phyloP scores from a whole-genome alignment of 2,329 filamentous ascomycete species.

The Cryoendolithus antarcticus region DNA sequence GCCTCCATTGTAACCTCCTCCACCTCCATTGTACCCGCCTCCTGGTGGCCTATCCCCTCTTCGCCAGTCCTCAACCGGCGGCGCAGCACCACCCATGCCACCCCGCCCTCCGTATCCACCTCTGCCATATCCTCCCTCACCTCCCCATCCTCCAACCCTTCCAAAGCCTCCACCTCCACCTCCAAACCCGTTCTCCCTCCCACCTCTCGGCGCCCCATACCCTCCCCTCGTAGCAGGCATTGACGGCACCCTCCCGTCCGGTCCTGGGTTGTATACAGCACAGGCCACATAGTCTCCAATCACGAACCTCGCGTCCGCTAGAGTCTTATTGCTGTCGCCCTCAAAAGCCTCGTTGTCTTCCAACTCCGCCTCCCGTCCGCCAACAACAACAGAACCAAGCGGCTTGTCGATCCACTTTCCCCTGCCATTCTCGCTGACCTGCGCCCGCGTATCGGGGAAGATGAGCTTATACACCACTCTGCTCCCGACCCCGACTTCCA shows the following conservation, averaged over 20 bases:
- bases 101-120: conserved; percentile 13
- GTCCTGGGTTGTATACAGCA: conserved; percentile 62
- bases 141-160: conserved; percentile 7
- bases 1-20: neutral
- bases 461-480: conserved; percentile 79
- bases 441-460: conserved; percentile 57
- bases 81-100: conserved; percentile 15
- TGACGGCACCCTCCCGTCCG: conserved; percentile 62
- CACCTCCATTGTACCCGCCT: conserved; percentile 13
- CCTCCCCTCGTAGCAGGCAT: conserved; percentile 36
- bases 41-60: conserved; percentile 26
- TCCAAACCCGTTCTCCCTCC: conserved; percentile 18
- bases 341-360: conserved; percentile 24
- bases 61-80: conserved; percentile 26
- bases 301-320: conserved; percentile 68
- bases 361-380: conserved; percentile 25
- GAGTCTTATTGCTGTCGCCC: conserved; percentile 57
- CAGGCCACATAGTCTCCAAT: conserved; percentile 82
- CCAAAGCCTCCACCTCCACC: conserved; percentile 12
- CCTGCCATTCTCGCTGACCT: conserved; percentile 30
- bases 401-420: conserved; percentile 66
- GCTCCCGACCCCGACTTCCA: conserved; percentile 64
- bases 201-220: conserved; percentile 18
- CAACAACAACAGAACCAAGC: conserved; percentile 69
- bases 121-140: conserved; percentile 7